These are phyloP conservation scores for Hibiscus mutabilis DNA, from an alignment of 345 rosid species.

Conservation along the genomic window DNA sequence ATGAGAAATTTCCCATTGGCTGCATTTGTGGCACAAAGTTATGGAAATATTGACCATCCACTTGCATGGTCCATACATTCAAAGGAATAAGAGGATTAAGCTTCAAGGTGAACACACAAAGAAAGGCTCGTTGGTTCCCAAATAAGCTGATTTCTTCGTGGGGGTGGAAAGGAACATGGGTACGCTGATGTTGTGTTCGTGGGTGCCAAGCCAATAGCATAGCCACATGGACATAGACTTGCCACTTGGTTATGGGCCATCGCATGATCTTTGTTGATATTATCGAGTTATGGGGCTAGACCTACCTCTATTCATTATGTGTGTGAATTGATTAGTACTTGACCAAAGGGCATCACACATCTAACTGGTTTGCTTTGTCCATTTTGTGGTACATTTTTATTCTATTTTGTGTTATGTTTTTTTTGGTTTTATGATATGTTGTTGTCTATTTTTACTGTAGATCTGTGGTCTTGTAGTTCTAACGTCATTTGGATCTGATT, in stretches of 20 bases:
- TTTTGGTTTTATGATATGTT: no score
- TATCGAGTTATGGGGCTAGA: no score
- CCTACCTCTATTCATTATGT: no score
- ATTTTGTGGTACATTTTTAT: no score
- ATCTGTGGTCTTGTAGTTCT: no score
- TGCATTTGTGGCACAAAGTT: slow-evolving; percentile 28
- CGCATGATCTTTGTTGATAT: no score
- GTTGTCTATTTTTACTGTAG: no score
- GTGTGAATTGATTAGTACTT: no score
- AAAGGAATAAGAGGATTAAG: not conserved
- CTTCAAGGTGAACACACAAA: not conserved
- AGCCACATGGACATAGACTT: not conserved
- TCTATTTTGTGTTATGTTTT: no score
- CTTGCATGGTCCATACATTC: slow-evolving; percentile 2
- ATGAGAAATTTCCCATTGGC: slow-evolving; percentile 15
- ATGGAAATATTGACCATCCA: slow-evolving; percentile 24
- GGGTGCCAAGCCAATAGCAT: not conserved
- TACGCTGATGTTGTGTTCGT: not conserved
- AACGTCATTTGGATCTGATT: no score
- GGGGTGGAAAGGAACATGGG: not conserved
- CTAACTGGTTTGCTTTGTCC: no score
- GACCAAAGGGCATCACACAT: no score
- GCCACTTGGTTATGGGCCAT: not conserved
- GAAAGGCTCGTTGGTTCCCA: not conserved
- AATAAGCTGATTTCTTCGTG: not conserved